Conservation (phyloP, 1,284 basidiomycete genomes). For the Heterobasidion occidentale region DNA sequence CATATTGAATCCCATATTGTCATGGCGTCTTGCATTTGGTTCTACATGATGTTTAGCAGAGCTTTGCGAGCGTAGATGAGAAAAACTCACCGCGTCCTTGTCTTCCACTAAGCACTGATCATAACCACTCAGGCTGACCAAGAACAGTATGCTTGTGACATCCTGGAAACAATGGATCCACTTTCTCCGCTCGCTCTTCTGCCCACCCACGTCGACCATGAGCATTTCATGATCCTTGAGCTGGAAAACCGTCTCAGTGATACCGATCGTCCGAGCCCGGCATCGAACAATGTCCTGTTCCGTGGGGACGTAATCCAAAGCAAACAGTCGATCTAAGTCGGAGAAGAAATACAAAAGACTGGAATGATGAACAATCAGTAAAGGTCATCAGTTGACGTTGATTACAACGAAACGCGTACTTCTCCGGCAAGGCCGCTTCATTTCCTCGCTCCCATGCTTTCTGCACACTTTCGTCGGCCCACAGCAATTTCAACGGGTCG, state of each 20-base stretch:
- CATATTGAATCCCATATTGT: slow-evolving; percentile 94
- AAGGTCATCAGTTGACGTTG: not conserved
- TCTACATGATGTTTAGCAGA: slow-evolving; percentile 34
- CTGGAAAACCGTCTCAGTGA: slow-evolving; percentile 87
- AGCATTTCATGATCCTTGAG: slow-evolving; percentile 70
- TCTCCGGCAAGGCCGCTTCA: slow-evolving; percentile 85
- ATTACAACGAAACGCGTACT: slow-evolving; percentile 39
- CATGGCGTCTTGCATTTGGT: slow-evolving; percentile 95
- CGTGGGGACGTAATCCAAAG: slow-evolving; percentile 60
- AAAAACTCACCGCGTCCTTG: slow-evolving; percentile 67
- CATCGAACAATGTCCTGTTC: slow-evolving; percentile 84
- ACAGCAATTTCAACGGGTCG: slow-evolving; percentile 63
- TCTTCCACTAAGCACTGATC: slow-evolving; percentile 94
- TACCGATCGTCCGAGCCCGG: slow-evolving; percentile 85
- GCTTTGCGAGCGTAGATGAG: not conserved
- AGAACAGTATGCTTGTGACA: slow-evolving; percentile 81
- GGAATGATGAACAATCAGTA: slow-evolving; percentile 8
- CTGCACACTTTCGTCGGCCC: slow-evolving; percentile 75
- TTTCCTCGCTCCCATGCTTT: slow-evolving; percentile 70
- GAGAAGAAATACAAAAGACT: slow-evolving; percentile 72
- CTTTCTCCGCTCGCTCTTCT: slow-evolving; percentile 84
- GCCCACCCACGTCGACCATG: slow-evolving; percentile 89
- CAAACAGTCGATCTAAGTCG: slow-evolving; percentile 76
- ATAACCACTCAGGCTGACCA: slow-evolving; percentile 83
- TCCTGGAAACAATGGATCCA: slow-evolving; percentile 87